These are phyloP conservation scores for Asterophora lycoperdoides DNA, from an alignment of 768 basidiomycete genomes.

Conservation along the genomic window DNA sequence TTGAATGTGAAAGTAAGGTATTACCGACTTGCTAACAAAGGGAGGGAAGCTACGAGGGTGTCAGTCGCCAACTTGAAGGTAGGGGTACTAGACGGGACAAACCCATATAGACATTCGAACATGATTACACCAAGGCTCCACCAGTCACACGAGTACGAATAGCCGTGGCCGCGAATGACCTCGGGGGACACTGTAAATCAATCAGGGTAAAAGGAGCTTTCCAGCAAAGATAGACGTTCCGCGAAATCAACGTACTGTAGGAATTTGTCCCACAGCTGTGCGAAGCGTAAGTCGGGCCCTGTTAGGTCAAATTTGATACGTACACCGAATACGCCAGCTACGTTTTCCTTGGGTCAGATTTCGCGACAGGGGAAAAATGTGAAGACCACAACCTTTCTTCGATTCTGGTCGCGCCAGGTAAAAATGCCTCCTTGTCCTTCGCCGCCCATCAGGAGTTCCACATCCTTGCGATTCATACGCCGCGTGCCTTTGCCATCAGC, in stretches of 20 bases:
- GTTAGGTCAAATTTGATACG: conserved; percentile 28
- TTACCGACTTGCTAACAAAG: conserved; percentile 90
- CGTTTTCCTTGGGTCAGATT: conserved; percentile 16
- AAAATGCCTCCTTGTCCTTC: conserved; percentile 81
- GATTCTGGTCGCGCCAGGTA: conserved; percentile 93
- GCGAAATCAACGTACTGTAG: conserved; percentile 57
- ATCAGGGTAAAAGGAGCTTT: background rate
- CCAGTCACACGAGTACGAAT: conserved; percentile 95
- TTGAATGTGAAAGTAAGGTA: conserved; percentile 8
- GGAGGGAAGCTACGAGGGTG: conserved; percentile 71
- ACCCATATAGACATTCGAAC: conserved; percentile 94
- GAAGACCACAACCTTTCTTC: conserved; percentile 66
- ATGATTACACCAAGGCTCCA: conserved; percentile 98
- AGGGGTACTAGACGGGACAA: conserved; percentile 24
- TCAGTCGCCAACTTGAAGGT: conserved; percentile 11
- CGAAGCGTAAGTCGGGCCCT: conserved; percentile 20
- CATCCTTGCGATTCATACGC: conserved; percentile 75
- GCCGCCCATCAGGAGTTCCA: conserved; percentile 82
- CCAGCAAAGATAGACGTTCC: background rate
- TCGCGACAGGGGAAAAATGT: conserved; percentile 19
- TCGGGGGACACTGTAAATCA: conserved; percentile 74
- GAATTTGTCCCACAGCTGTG: conserved; percentile 80
- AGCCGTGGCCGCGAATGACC: conserved; percentile 87
- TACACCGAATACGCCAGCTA: conserved; percentile 89
- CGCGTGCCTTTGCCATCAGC: conserved; percentile 70